Percentiles rank a stretch among this genome's conserved stretches.
Conservation (phyloP, 208 protist genomes). For the Phytomonas sp. region DNA sequence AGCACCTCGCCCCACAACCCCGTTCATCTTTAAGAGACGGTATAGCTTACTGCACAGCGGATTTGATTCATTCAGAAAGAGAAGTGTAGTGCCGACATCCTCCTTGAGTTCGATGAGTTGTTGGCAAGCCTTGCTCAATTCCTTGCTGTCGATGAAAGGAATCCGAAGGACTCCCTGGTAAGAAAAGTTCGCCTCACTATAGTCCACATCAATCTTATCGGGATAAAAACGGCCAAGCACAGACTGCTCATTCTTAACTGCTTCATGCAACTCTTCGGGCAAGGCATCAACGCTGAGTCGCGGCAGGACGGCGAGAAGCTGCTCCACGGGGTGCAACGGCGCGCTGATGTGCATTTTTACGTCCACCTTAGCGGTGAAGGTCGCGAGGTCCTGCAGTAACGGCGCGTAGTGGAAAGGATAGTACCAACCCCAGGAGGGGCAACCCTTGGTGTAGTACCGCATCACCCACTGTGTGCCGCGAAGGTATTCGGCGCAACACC, state of each 20-base stretch:
- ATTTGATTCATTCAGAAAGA: constrained; percentile 64
- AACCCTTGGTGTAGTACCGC: constrained; percentile 98
- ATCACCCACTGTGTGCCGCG: constrained; percentile 98
- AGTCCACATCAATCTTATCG: constrained; percentile 92
- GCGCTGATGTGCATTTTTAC: constrained; percentile 56
- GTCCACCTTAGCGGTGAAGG: constrained; percentile 44
- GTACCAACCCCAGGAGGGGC: constrained; percentile 97
- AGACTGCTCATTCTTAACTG: constrained; percentile 90
- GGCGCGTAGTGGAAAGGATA: constrained; percentile 99
- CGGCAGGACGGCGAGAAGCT: constrained; percentile 97
- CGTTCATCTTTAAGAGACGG: constrained; percentile 13
- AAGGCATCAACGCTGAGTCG: constrained; percentile 81
- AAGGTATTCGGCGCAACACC: constrained; percentile 89
- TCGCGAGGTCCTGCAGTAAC: constrained; percentile 86
- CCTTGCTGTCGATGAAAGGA: constrained; percentile 76
- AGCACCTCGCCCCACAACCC: neutral
- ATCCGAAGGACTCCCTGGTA: constrained; percentile 89
- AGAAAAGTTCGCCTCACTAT: constrained; percentile 93
- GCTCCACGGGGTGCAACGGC: constrained; percentile 95
- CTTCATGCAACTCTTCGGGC: constrained; percentile 76
- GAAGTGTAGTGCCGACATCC: constrained; percentile 61
- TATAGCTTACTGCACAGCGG: constrained; percentile 24
- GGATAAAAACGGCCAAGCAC: constrained; percentile 97
- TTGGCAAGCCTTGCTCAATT: constrained; percentile 43
- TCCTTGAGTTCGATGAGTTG: constrained; percentile 63